Percentiles rank a stretch among this genome's conserved stretches.
Evolutionary conservation across 2,329 filamentous ascomycete species (phyloP).

Genomic region (Fusarium albosuccineum): DNA sequence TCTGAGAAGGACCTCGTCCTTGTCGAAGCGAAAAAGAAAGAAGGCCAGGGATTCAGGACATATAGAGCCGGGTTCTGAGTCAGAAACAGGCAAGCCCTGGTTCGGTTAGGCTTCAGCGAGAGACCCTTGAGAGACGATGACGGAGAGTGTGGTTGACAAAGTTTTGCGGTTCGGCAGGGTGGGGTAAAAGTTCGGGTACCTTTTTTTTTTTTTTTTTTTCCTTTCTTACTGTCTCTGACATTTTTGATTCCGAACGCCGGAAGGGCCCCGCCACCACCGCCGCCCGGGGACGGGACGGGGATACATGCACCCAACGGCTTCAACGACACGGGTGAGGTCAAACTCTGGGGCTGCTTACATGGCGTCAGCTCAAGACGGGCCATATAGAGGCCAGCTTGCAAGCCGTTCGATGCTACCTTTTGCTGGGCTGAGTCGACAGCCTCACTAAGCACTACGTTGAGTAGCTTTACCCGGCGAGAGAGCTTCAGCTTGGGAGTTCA

Average conservation of each 20-base stretch:
- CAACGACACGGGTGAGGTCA: too few relatives aligned
- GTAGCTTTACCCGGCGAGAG: too few relatives aligned
- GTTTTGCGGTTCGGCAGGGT: conserved; percentile 34
- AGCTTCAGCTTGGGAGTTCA: too few relatives aligned
- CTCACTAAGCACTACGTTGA: too few relatives aligned
- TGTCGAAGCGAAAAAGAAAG: background rate
- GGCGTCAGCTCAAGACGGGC: too few relatives aligned
- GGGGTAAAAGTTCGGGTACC: conserved; percentile 37
- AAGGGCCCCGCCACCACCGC: too few relatives aligned
- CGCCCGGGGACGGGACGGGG: background rate
- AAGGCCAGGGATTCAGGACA: conserved; percentile 1
- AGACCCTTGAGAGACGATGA: conserved; percentile 24
- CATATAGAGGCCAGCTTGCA: too few relatives aligned
- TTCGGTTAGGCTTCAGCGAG: conserved; percentile 16
- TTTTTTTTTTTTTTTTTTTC: conserved; percentile 17
- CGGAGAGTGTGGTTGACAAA: conserved; percentile 21
- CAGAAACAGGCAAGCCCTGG: conserved; percentile 9
- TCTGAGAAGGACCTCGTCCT: conserved; percentile 12
- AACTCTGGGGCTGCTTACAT: too few relatives aligned
- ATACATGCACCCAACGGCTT: too few relatives aligned
- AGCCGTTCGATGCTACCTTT: too few relatives aligned
- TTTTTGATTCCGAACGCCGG: background rate
- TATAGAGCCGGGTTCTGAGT: conserved; percentile 1
- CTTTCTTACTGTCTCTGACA: background rate
- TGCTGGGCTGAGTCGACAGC: too few relatives aligned